Conservation (phyloP, 2,329 filamentous ascomycete species). For the Trichophyton benhamiae region DNA sequence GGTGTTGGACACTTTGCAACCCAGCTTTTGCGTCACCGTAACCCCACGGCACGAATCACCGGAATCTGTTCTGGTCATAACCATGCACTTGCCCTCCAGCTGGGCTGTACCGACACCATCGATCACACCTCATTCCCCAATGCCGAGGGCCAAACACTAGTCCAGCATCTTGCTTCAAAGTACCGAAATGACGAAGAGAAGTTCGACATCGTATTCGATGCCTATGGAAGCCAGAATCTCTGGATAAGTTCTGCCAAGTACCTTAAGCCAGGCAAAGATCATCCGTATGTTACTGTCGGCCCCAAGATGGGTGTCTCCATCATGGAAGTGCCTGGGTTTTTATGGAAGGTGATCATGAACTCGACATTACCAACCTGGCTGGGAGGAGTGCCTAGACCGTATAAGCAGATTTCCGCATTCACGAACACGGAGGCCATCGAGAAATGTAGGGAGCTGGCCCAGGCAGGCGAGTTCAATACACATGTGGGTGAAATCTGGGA, state of each 20-base stretch:
- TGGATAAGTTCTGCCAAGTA: conserved; percentile 8
- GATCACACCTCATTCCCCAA: conserved; percentile 10
- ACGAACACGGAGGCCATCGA: conserved; percentile 9
- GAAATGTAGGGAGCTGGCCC: conserved; percentile 8
- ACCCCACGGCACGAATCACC: conserved; percentile 8
- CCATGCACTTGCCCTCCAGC: conserved; percentile 5
- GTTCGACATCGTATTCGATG: conserved; percentile 11
- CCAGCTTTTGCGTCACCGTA: conserved; percentile 6
- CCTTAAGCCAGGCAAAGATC: conserved; percentile 9
- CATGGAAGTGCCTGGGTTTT: conserved; percentile 7
- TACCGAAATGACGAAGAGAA: conserved; percentile 5
- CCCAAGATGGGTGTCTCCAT: conserved; percentile 6
- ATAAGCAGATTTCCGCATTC: conserved; percentile 11
- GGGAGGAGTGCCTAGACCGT: conserved; percentile 9
- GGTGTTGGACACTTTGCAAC: conserved; percentile 11
- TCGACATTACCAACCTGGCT: conserved; percentile 7
- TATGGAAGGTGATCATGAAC: conserved; percentile 12
- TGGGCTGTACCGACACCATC: conserved; percentile 10
- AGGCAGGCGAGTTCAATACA: conserved; percentile 6
- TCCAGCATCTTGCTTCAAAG: not conserved
- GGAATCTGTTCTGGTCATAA: conserved; percentile 10
- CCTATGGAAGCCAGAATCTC: conserved; percentile 11
- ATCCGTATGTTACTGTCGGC: conserved; percentile 10
- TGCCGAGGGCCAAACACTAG: conserved; percentile 3
- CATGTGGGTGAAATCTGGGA: conserved; percentile 5